Evolutionary conservation across 176 grass and related monocot species (phyloP).

Genomic region (Tillandsia fasciculata): DNA sequence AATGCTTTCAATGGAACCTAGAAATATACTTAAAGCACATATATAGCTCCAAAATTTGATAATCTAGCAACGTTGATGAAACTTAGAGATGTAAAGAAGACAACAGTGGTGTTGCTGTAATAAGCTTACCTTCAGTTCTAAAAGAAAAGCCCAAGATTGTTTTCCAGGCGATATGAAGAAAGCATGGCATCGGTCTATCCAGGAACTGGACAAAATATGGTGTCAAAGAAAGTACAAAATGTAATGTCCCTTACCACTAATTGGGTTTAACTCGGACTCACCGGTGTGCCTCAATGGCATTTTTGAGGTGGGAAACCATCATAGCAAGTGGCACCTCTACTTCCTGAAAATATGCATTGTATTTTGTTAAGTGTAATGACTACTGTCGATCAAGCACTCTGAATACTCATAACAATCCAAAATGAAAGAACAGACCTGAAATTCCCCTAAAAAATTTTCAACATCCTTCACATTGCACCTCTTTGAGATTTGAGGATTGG

Average conservation of each 20-base stretch:
- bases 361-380: not conserved
- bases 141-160: conserved; percentile 61
- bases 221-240: conserved; percentile 9
- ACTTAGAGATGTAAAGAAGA: not conserved
- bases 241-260: too few species aligned
- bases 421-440: conserved; percentile 40
- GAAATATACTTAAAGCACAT: too few species aligned
- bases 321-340: conserved; percentile 63
- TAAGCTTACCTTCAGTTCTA: conserved; percentile 51
- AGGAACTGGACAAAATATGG: conserved; percentile 40
- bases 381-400: not conserved
- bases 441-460: conserved; percentile 52
- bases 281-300: conserved; percentile 61
- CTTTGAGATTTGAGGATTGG: conserved; percentile 35
- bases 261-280: conserved; percentile 21
- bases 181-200: conserved; percentile 54
- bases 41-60: too few species aligned
- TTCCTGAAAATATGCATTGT: conserved; percentile 31
- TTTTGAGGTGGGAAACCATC: conserved; percentile 50
- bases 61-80: too few species aligned
- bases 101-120: not conserved
- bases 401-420: not conserved
- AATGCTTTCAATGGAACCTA: not conserved
- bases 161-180: conserved; percentile 46
- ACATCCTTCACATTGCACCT: conserved; percentile 48